Evolutionary conservation across 2,329 filamentous ascomycete species (phyloP).

Genomic region (Helminthosporium solani): DNA sequence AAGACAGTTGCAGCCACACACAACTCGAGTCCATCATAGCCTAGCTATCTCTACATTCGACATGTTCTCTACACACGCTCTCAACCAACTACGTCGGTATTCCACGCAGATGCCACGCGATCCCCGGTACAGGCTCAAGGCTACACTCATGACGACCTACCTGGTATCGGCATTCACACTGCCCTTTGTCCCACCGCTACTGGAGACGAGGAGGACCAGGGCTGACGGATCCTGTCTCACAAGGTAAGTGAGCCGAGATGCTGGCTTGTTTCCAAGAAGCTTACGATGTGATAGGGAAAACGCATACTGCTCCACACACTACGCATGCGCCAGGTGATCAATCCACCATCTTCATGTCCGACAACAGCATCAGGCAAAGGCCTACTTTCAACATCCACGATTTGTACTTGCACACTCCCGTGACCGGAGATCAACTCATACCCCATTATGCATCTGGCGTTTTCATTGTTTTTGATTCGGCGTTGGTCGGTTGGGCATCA

Average conservation of each 20-base stretch:
- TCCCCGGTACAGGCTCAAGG: conserved; percentile 38
- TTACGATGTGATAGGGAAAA: conserved; percentile 17
- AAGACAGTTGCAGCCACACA: too few species aligned
- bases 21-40: too few species aligned
- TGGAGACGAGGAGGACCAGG: conserved; percentile 40
- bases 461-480: neutral
- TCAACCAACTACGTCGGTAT: conserved; percentile 39
- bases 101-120: conserved; percentile 37
- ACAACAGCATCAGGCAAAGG: neutral
- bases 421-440: neutral
- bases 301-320: conserved; percentile 16
- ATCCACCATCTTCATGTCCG: neutral
- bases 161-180: conserved; percentile 42
- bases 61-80: conserved; percentile 36
- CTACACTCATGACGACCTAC: conserved; percentile 40
- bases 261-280: conserved; percentile 4
- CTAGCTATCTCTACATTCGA: conserved; percentile 7
- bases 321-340: conserved; percentile 13
- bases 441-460: neutral
- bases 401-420: neutral
- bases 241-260: conserved; percentile 28
- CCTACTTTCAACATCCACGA: neutral
- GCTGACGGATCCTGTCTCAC: conserved; percentile 41
- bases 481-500: neutral
- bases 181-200: conserved; percentile 43